phyloP scores from a whole-genome alignment of 148 eudicot species.

The Fagopyrum esculentum region DNA sequence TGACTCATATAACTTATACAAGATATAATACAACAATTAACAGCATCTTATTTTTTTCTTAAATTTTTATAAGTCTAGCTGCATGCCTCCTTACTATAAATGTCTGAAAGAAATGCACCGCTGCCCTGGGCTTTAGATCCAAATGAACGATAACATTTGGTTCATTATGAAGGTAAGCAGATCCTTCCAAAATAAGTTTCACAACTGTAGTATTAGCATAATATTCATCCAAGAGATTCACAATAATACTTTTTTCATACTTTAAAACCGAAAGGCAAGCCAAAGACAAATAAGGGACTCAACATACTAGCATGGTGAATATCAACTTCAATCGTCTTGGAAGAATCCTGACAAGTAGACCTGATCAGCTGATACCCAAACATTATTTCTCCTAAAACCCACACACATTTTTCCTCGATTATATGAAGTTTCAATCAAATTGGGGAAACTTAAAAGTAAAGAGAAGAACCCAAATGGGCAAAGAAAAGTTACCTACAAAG shows the following conservation, averaged over 20 bases:
- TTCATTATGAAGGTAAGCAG: slow-evolving; percentile 95
- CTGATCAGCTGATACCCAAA: no score
- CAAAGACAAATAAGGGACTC: no score
- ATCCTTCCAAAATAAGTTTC: slow-evolving; percentile 36
- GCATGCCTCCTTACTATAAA: neutral
- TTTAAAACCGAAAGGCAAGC: neutral
- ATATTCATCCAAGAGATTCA: neutral
- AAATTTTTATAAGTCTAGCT: neutral
- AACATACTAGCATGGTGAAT: no score
- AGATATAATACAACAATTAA: neutral
- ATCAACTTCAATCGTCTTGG: no score
- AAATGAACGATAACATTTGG: slow-evolving; percentile 90
- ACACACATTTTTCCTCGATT: no score
- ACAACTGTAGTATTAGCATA: neutral
- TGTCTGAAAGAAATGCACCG: slow-evolving; percentile 16
- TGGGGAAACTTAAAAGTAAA: no score
- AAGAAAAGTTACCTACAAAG: no score
- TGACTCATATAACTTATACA: slow-evolving; percentile 16
- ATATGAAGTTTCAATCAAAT: no score
- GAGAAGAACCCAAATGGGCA: no score
- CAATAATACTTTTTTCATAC: neutral
- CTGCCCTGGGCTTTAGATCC: slow-evolving; percentile 86
- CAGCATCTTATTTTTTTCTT: neutral
- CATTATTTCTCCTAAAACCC: no score
- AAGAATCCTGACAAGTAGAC: no score